Base-by-base conservation (phyloP, 2,329 filamentous ascomycete species). In the Trichoderma gracile region DNA sequence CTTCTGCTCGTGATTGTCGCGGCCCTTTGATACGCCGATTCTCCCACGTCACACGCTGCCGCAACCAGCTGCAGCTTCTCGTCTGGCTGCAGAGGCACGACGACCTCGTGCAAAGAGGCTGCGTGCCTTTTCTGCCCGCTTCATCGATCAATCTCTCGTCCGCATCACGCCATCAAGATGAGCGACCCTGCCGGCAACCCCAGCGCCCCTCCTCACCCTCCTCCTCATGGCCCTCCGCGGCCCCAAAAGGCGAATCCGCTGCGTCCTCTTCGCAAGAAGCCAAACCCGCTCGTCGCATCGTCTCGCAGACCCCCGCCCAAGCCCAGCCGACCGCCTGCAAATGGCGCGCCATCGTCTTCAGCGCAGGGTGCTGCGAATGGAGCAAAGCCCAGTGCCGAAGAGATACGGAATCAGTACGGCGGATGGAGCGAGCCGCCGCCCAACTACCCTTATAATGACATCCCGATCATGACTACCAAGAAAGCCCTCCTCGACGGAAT, bases 391-490 rank as follows among this genome's bases (percentile, higher is more conserved):
- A 77, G 71, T 46, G 78, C 79, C 25, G 80, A 81, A 55, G 77
- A 76, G 40, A 73, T 77, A 64, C 81, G 80, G 53, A 74, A 75
- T 64, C 75, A 79, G 67, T 80, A 84, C 70, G 82, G 80, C 47
- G 86, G 86, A 49, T 89, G 86, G 86, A 84, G 84, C 4, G 79
- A 82, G 52, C 79, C 83, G 30, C 78, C 82, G 2, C 79, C 81
- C 2, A 71, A 74, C 0, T 78, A 76, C 27, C 76, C 78, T 23
- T 88, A 88, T 71, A 78, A 70, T 15, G 82, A 84, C 46, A 82
- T 82, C 70, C 91, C 92, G 15, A 82, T 98, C 19, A 86, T 92
- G 68, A 91, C 93, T 7, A 96, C 92, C 7, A 96, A 96, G 77
- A 88, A 89, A 71, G 87, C 89, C 10, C 77, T 97, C 56, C 83